These are phyloP conservation scores for Pseudogymnoascus sp. DNA, from an alignment of 2,329 filamentous ascomycete species.

Conservation along the genomic window DNA sequence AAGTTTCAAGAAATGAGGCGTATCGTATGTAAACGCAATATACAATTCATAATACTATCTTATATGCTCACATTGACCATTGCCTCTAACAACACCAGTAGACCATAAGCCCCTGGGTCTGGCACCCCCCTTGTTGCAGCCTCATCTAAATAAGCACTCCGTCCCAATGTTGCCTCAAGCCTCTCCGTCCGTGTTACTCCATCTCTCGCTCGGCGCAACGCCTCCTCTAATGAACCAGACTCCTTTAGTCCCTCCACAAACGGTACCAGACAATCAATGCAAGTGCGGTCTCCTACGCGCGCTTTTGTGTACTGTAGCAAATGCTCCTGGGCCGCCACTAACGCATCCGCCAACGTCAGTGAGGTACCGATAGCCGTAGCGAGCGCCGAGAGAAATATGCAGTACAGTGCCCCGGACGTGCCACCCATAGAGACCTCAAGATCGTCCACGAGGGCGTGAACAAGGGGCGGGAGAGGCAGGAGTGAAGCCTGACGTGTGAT, in stretches of 20 bases:
- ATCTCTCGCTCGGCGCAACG: conserved; percentile 39
- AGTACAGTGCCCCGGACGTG: conserved; percentile 28
- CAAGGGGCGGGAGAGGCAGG: conserved; percentile 16
- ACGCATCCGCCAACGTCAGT: conserved; percentile 15
- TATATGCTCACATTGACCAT: conserved; percentile 3
- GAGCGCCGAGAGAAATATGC: conserved; percentile 25
- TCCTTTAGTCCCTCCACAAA: conserved; percentile 29
- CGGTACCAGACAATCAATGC: conserved; percentile 28
- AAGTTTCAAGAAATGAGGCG: background rate
- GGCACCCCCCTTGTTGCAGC: conserved; percentile 42
- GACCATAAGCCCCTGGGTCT: conserved; percentile 48
- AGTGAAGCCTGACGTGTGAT: conserved; percentile 18
- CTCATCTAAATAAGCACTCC: conserved; percentile 47
- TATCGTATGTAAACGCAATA: background rate
- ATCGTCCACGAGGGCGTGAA: conserved; percentile 23
- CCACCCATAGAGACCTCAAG: conserved; percentile 29
- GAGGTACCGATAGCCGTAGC: conserved; percentile 17
- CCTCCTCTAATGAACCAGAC: conserved; percentile 37
- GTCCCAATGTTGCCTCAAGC: conserved; percentile 46
- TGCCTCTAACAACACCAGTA: conserved; percentile 31
- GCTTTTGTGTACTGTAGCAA: conserved; percentile 26
- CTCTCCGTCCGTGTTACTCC: conserved; percentile 45
- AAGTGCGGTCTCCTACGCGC: conserved; percentile 27
- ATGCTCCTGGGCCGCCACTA: conserved; percentile 19
- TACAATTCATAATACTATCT: background rate